Evolutionary conservation across 176 grass and related monocot genomes (phyloP).

Genomic region (Ensete ventricosum): DNA sequence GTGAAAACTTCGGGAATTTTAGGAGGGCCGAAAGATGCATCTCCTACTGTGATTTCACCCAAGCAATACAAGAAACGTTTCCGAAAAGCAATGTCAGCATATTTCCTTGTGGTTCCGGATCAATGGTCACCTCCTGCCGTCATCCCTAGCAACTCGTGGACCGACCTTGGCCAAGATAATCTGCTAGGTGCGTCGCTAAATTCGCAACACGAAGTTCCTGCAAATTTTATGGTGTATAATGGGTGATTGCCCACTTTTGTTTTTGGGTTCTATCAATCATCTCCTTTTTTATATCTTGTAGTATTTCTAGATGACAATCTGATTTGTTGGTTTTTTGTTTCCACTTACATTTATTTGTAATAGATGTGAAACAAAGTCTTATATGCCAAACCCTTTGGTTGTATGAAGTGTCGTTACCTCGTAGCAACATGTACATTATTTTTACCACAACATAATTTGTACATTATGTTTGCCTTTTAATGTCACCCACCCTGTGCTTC

Average conservation of each 20-base stretch:
- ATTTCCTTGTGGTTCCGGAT: conserved; percentile 94
- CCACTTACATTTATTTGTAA: neutral
- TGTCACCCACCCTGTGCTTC: too few relatives aligned
- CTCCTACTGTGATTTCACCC: conserved; percentile 88
- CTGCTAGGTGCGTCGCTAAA: conserved; percentile 29
- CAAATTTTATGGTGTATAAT: conserved; percentile 5
- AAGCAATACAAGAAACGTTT: conserved; percentile 94
- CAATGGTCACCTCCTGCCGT: conserved; percentile 67
- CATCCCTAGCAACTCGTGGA: conserved; percentile 36
- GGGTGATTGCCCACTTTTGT: neutral
- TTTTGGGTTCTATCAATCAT: neutral
- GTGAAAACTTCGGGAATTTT: conserved; percentile 82
- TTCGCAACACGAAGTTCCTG: neutral
- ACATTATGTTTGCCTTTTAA: too few relatives aligned
- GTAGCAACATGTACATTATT: neutral
- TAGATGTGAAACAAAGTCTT: neutral
- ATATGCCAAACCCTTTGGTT: neutral
- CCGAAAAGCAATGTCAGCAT: conserved; percentile 92
- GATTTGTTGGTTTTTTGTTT: neutral
- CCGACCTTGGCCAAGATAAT: conserved; percentile 38
- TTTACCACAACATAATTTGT: too few relatives aligned
- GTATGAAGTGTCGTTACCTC: neutral
- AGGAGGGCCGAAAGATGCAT: conserved; percentile 60
- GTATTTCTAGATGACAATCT: neutral
- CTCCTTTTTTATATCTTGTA: neutral